Base-by-base conservation (phyloP, 306 rosid species). In the Trifolium subterraneum region DNA sequence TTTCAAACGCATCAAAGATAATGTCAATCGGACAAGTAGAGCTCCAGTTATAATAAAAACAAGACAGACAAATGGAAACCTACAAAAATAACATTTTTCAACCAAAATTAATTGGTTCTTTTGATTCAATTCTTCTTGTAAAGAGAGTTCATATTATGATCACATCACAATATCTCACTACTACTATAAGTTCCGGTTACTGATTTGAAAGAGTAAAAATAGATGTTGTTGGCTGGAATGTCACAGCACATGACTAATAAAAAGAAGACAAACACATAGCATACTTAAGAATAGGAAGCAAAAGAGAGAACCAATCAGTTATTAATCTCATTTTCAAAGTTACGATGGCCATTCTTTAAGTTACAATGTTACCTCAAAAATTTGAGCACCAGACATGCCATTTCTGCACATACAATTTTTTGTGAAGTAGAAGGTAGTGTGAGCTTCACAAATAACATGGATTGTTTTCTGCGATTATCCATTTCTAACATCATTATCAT, bases 401-500 rank as follows among this genome's bases (percentile, higher is more conserved):
- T 72, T 68, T 47, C 64, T 41, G 19, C 51, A 44, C 42, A 39
- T 47, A 48, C 14, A 78, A 35, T 10, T 36, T 18, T 55, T 19
- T 63, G 45, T 6, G 1, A 73, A 47, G 74, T 20, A 22, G 45
- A 76, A 60, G 42, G 39, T 20, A 25, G 11, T 18, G 58, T 2
- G 10, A 48, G 63, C 58, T 63, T 78, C 64, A 55, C 20, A 72
- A 33, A 77, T 47, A 50, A 68, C 60, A 36, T 47, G 11, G 81
- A 63, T 31, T 54, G 61, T 39, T 73, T 68, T 20, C 72, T 2
- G 29, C 10, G 51, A 25, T 42, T 63, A 23, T 58, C 64, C 1
- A 38, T 48, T 64, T 55, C 63, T 9, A 31, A 48, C 71, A 56
- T 68, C 78, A 42, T 50, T 81, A 50, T 60, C 60, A 18, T 78